Conservation (phyloP, 108 stramenopile genomes). For the Cyclotella distinguenda region DNA sequence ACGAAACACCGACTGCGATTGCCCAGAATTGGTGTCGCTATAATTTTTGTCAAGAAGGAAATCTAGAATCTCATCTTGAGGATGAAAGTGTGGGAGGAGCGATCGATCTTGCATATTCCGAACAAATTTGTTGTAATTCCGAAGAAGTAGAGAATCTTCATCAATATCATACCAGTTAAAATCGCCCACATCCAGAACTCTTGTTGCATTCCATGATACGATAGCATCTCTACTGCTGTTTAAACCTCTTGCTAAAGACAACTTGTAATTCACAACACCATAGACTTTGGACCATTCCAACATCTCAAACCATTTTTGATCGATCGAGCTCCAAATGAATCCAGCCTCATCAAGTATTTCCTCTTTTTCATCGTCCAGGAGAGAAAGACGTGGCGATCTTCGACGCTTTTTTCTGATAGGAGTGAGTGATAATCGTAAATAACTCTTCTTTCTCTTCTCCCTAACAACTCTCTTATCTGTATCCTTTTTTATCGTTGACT, state of each 20-base stretch:
- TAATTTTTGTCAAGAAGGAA: slow-evolving; percentile 33
- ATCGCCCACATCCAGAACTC: too few relatives aligned
- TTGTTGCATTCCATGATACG: background rate
- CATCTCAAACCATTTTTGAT: slow-evolving; percentile 47
- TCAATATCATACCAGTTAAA: slow-evolving; percentile 1
- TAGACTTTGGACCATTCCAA: slow-evolving; percentile 49
- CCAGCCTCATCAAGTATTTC: slow-evolving; percentile 33
- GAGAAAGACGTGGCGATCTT: slow-evolving; percentile 30
- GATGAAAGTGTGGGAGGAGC: slow-evolving; percentile 33
- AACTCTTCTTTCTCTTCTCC: slow-evolving; percentile 16
- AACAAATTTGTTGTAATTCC: slow-evolving; percentile 36
- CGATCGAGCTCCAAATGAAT: slow-evolving; percentile 43
- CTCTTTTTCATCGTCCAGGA: slow-evolving; percentile 37
- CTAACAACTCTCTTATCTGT: background rate
- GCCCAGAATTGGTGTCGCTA: slow-evolving; percentile 9
- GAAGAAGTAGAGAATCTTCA: slow-evolving; percentile 20
- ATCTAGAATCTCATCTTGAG: slow-evolving; percentile 36
- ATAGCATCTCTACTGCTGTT: background rate
- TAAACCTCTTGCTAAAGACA: slow-evolving; percentile 9
- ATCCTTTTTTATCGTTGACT: background rate
- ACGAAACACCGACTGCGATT: background rate
- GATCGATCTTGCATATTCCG: slow-evolving; percentile 35
- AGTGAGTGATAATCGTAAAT: slow-evolving; percentile 6
- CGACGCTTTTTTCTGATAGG: slow-evolving; percentile 2
- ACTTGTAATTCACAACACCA: slow-evolving; percentile 28